Base-by-base conservation (phyloP, 352 stramenopile species). In the Globisporangium canariense region DNA sequence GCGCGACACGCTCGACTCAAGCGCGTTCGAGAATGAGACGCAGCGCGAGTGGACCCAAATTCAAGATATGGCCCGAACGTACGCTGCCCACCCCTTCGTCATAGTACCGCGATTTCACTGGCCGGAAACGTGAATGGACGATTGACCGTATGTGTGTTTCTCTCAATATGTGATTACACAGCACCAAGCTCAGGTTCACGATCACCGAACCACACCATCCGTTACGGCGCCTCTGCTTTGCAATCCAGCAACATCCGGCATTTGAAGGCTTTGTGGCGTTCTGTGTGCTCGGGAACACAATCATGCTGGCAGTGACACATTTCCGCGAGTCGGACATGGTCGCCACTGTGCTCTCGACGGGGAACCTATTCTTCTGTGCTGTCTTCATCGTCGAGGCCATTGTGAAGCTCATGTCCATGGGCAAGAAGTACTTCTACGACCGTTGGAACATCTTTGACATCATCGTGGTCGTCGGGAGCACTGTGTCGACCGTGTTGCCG, bases 391-490 rank as follows among this genome's bases (percentile, higher is more conserved):
- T 89, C 2, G 85, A 94, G 60, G 72, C 81, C 4, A 32, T 75
- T 4, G 60, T 94, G 65, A 94, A 94, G 61, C 4, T 93, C 5
- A 62, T 88, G 61, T 82, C 77, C 1, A 69, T 91, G 34, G 83
- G 83, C 0, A 52, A 61, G n/a, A 60, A 62, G 30, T 95, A 95
- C 53, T 78, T 90, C 25, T n/a, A 43, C 7, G 75, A 90, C 61
- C 53, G 58, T 1, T 93, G 82, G 73, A 93, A 94, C 59, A 60
- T 77, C 13, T 90, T 94, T 47, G 86, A 94, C 68, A 86, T 86
- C 64, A 50, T 73, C 6, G 68, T 91, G 14, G 77, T 88, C 18
- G 59, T 75, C 13, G 75, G 75, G 7, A 82, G 71, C 36, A 80
- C 70, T 2, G 56, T 81, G 0, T 77, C 74, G 18, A 79, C 72